Evolutionary conservation across 1,284 basidiomycete species (phyloP).

Genomic region (Tilletia indica): DNA sequence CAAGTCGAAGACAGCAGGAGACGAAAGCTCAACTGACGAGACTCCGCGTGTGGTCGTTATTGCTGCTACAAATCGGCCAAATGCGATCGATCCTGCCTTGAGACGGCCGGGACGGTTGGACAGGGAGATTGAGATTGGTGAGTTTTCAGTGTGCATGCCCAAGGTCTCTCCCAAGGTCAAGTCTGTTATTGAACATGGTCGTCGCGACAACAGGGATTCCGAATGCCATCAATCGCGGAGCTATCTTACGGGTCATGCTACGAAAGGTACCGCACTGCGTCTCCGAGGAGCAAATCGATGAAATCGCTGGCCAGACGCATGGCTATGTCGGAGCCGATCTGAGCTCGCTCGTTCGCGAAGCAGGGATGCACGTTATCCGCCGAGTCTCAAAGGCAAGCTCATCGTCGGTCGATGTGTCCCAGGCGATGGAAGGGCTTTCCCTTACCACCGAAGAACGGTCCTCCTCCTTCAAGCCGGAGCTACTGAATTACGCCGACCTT

Average conservation of each 20-base stretch:
- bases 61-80: slow-evolving; percentile 94
- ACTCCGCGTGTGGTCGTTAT: slow-evolving; percentile 80
- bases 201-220: slow-evolving; percentile 70
- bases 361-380: slow-evolving; percentile 86
- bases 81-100: slow-evolving; percentile 93
- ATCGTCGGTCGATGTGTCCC: neutral
- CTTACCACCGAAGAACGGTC: neutral
- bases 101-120: slow-evolving; percentile 92
- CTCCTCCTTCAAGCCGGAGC: neutral
- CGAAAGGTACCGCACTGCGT: slow-evolving; percentile 76
- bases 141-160: slow-evolving; percentile 30
- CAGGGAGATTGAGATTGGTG: slow-evolving; percentile 93
- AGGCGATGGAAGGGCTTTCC: neutral
- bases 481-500: slow-evolving; percentile 67
- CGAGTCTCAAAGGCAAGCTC: slow-evolving; percentile 54
- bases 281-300: slow-evolving; percentile 64
- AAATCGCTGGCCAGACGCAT: slow-evolving; percentile 77
- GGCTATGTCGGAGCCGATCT: slow-evolving; percentile 98
- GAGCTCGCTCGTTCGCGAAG: slow-evolving; percentile 84
- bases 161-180: slow-evolving; percentile 11
- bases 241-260: slow-evolving; percentile 80
- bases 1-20: slow-evolving; percentile 17
- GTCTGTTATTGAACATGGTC: neutral
- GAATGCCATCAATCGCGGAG: slow-evolving; percentile 73
- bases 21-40: neutral